A percentile compares a stretch with the other conserved stretches of the same genome.
These are phyloP conservation scores for Chiua virens DNA, from an alignment of 768 basidiomycete species.

Conservation along the genomic window DNA sequence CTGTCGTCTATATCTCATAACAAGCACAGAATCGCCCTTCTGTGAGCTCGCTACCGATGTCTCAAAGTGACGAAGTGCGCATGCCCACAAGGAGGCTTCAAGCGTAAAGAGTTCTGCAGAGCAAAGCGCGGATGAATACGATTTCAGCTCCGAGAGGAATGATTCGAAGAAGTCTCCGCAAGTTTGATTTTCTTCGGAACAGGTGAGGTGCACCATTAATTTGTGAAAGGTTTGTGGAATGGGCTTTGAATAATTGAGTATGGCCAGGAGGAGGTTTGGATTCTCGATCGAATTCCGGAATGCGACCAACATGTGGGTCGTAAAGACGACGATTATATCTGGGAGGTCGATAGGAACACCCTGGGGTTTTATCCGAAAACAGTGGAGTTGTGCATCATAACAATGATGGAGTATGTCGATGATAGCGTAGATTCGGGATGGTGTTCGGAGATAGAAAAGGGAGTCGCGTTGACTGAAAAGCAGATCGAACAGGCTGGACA, in stretches of 20 bases:
- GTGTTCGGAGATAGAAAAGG: background rate
- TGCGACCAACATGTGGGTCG: slow-evolving; percentile 18
- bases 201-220: slow-evolving; percentile 24
- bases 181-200: slow-evolving; percentile 6
- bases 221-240: slow-evolving; percentile 31
- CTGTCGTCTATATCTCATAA: slow-evolving; percentile 37
- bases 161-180: slow-evolving; percentile 16
- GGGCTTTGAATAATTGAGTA: slow-evolving; percentile 31
- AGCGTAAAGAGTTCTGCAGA: slow-evolving; percentile 37
- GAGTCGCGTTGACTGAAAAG: slow-evolving; percentile 10
- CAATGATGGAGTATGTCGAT: slow-evolving; percentile 30
- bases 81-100: slow-evolving; percentile 54
- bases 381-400: slow-evolving; percentile 18
- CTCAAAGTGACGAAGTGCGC: slow-evolving; percentile 49
- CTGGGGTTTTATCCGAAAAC: slow-evolving; percentile 4
- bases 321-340: slow-evolving; percentile 25
- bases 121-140: slow-evolving; percentile 32
- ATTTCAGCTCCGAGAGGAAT: slow-evolving; percentile 25
- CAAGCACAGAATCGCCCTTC: slow-evolving; percentile 20
- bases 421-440: slow-evolving; percentile 9
- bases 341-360: slow-evolving; percentile 17
- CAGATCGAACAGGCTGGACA: slow-evolving; percentile 24
- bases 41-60: slow-evolving; percentile 23
- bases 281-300: slow-evolving; percentile 8
- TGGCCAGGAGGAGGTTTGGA: slow-evolving; percentile 16